These are phyloP conservation scores for Sechiopsis laciniata DNA, from an alignment of 306 rosid species.

Conservation along the genomic window DNA sequence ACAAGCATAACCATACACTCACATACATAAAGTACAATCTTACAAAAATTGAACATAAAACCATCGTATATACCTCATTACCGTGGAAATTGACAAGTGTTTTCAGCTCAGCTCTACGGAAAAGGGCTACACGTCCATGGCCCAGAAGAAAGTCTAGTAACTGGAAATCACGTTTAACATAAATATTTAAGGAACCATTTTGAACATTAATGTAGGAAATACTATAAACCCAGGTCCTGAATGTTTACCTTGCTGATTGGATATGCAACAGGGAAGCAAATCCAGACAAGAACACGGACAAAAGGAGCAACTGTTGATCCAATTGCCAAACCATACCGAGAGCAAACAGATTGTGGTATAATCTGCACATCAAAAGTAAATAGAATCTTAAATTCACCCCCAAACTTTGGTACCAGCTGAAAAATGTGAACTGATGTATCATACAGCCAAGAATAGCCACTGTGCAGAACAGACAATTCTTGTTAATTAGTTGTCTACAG, in stretches of 20 bases:
- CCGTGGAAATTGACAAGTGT: constrained; percentile 83
- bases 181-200: constrained; percentile 16
- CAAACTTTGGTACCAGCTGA: constrained; percentile 1
- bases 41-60: neutral
- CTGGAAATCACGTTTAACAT: constrained; percentile 42
- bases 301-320: constrained; percentile 79
- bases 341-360: constrained; percentile 83
- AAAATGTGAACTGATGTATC: neutral
- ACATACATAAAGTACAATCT: neutral
- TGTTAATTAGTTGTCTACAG: neutral
- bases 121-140: constrained; percentile 65
- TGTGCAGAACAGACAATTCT: constrained; percentile 14
- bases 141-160: constrained; percentile 74
- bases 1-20: neutral
- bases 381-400: constrained; percentile 19
- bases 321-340: constrained; percentile 79
- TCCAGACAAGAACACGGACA: constrained; percentile 81
- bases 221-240: neutral
- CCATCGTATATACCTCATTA: constrained; percentile 60
- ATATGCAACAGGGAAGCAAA: constrained; percentile 77
- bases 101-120: constrained; percentile 96
- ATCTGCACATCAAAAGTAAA: constrained; percentile 46
- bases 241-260: constrained; percentile 83
- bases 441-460: constrained; percentile 8
- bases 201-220: constrained; percentile 2